Conservation (phyloP, 805 yeast species). For the Metschnikowia similis region DNA sequence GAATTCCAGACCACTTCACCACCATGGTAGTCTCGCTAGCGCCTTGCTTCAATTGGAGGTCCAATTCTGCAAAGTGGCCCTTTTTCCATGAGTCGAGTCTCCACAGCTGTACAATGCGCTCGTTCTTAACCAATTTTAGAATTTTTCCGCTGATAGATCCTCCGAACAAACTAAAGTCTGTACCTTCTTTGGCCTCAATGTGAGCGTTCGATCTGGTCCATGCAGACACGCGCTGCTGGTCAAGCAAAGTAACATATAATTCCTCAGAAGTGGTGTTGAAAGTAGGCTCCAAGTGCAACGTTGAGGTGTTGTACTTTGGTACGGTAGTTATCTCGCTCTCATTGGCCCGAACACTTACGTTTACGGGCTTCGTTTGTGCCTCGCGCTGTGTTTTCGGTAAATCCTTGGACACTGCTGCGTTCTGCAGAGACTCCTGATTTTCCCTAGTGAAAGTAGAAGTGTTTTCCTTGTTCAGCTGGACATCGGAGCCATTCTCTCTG, state of each 20-base stretch:
- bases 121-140: conserved; percentile 52
- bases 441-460: conserved; percentile 44
- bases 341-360: conserved; percentile 7
- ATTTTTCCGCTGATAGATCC: conserved; percentile 80
- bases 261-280: conserved; percentile 89
- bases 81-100: conserved; percentile 82
- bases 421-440: conserved; percentile 35
- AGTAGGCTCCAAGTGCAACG: conserved; percentile 68
- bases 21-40: conserved; percentile 79
- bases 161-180: conserved; percentile 70
- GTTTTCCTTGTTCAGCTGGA: conserved; percentile 62
- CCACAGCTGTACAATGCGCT: conserved; percentile 73
- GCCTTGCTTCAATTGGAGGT: conserved; percentile 67
- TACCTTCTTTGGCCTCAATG: conserved; percentile 52
- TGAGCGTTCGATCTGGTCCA: conserved; percentile 80
- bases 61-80: conserved; percentile 73
- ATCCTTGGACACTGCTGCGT: conserved; percentile 1
- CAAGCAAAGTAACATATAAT: conserved; percentile 70
- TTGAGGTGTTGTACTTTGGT: conserved; percentile 76
- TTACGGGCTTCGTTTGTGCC: conserved; percentile 3
- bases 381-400: conserved; percentile 1
- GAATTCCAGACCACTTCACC: conserved; percentile 81
- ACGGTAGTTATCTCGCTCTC: conserved; percentile 17
- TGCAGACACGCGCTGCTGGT: conserved; percentile 74
- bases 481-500: conserved; percentile 71